phyloP scores from a whole-genome alignment of 441 rosid genomes.

The Melastoma candidum region DNA sequence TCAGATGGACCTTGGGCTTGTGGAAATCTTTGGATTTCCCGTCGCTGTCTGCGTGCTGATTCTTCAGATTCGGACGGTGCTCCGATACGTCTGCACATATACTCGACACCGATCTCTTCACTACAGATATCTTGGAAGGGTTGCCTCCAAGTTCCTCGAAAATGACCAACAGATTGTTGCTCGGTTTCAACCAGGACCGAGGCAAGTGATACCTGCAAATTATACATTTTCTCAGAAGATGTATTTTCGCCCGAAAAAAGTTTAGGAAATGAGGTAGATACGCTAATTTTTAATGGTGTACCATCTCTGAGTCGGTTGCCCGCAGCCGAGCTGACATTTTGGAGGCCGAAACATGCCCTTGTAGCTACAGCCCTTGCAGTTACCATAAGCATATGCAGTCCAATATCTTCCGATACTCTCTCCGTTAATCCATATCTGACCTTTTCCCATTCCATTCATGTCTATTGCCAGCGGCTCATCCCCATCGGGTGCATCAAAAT shows the following conservation, averaged over 20 bases:
- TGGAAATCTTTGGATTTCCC: slow-evolving; percentile 72
- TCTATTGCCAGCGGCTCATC: slow-evolving; percentile 33
- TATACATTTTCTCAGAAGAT: not conserved
- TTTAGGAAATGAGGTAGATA: no score
- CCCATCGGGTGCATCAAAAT: slow-evolving; percentile 27
- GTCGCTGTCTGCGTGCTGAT: slow-evolving; percentile 92
- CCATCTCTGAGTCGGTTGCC: slow-evolving; percentile 33
- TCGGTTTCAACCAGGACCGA: slow-evolving; percentile 27
- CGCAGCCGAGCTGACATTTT: slow-evolving; percentile 27
- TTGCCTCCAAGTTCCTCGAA: slow-evolving; percentile 31
- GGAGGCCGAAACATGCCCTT: slow-evolving; percentile 17
- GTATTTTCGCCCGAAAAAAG: no score
- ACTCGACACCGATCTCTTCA: slow-evolving; percentile 18
- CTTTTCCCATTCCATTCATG: slow-evolving; percentile 37
- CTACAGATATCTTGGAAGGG: slow-evolving; percentile 20
- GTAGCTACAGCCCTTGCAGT: slow-evolving; percentile 24
- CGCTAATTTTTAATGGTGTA: slow-evolving; percentile 4
- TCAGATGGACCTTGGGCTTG: slow-evolving; percentile 80
- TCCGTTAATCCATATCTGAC: slow-evolving; percentile 33
- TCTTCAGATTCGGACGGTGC: slow-evolving; percentile 81
- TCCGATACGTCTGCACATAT: slow-evolving; percentile 82
- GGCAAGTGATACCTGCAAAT: slow-evolving; percentile 34
- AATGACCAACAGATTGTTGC: slow-evolving; percentile 20
- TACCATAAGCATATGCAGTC: slow-evolving; percentile 19
- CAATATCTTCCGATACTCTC: slow-evolving; percentile 34